Evolutionary conservation across 306 rosid species (phyloP), one percentile per base, ranked within the genome.

Genomic region (Arachis stenosperma): DNA sequence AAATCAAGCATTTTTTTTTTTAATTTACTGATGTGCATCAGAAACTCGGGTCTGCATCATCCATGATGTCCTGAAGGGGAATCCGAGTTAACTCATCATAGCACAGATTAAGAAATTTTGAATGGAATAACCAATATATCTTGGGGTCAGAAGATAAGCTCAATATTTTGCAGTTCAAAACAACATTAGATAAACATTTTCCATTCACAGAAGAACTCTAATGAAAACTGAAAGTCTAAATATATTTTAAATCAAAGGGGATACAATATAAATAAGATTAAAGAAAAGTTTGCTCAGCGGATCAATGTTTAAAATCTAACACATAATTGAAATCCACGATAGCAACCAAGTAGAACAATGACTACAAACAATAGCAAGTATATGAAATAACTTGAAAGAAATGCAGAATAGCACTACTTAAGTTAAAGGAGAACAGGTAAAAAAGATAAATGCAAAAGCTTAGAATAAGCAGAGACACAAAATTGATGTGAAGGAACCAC

Each of bases 41-140:
- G 93, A 83, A 73, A 71, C 97, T 87, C 90, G 86, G 69, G 73
- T 65, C 67, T 80, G 82, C 98, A 89, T 80, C 96, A 86, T 79
- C 77, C 91, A 67, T 6, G 51, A 78, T 56, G 83, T 73, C 89
- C 73, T 86, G 91, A 83, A 83, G 89, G 88, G 90, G 93, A 90
- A 90, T 84, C 92, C 88, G 84, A 87, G 90, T 71, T 71, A 80
- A 44, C 65, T 87, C 92, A 8, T 86, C 90, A 80, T 78, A 60
- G 80, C 87, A 60, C 51, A 47, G 27, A 48, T 52, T 13, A 6
- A 1, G 41, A n/a, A 7, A n/a, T 13, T 33, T 1, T 11, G 2
- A 52, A 57, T 4, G 9, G 57, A 52, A 52, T 3, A 52, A 52
- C 22, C 5, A 50, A 66, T 53, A 40, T 17, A 30, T 3, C 14